Percentiles rank a stretch among this genome's conserved stretches.
Conservation (phyloP, 1,139 yeast genomes). For the Protomyces gravidus region DNA sequence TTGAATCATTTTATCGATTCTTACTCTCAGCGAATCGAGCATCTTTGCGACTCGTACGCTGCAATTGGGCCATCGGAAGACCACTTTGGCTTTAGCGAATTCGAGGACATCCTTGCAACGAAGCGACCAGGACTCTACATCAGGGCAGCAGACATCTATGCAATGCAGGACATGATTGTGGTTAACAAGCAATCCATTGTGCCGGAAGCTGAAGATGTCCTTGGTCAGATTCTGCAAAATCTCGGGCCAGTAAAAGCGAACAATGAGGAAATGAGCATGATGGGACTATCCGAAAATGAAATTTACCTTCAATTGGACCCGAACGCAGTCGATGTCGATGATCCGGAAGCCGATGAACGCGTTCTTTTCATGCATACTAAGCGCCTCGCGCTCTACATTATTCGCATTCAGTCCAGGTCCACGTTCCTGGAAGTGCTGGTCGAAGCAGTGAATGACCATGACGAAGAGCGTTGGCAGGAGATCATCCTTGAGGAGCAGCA, state of each 20-base stretch:
- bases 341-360: slow-evolving; percentile 43
- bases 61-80: slow-evolving; percentile 47
- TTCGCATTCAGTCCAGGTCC: slow-evolving; percentile 71
- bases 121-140: slow-evolving; percentile 62
- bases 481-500: slow-evolving; percentile 51
- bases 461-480: slow-evolving; percentile 59
- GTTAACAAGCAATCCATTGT: slow-evolving; percentile 52
- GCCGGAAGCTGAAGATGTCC: slow-evolving; percentile 51
- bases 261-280: slow-evolving; percentile 36
- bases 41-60: slow-evolving; percentile 43
- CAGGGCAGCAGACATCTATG: slow-evolving; percentile 60
- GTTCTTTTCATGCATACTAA: slow-evolving; percentile 73
- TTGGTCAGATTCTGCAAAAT: slow-evolving; percentile 48
- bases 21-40: slow-evolving; percentile 48
- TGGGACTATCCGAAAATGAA: slow-evolving; percentile 34
- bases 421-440: slow-evolving; percentile 69
- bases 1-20: slow-evolving; percentile 64
- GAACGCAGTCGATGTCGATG: slow-evolving; percentile 42
- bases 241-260: slow-evolving; percentile 47
- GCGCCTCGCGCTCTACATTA: slow-evolving; percentile 70
- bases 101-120: slow-evolving; percentile 66
- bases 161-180: slow-evolving; percentile 55
- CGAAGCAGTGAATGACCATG: slow-evolving; percentile 62
- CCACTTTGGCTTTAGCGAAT: slow-evolving; percentile 59
- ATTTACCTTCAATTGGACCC: slow-evolving; percentile 46